Evolutionary conservation across 2,329 filamentous ascomycete species (phyloP).

Genomic region (Emergomyces africanus): DNA sequence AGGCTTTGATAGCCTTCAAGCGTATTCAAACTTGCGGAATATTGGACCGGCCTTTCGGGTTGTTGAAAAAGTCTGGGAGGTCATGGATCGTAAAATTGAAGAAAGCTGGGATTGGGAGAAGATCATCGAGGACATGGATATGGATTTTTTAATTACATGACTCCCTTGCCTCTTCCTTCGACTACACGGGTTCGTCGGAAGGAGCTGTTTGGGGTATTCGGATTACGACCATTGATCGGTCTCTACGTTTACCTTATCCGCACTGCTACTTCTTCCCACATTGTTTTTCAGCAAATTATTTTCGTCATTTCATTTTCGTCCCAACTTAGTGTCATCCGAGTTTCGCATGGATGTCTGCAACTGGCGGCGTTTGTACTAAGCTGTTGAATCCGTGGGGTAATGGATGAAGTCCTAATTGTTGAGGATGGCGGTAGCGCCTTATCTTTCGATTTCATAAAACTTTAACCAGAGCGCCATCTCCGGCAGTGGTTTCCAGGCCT

Average conservation of each 20-base stretch:
- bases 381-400: neutral
- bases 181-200: neutral
- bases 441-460: neutral
- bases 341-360: neutral
- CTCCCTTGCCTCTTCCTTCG: neutral
- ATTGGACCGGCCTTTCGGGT: slow-evolving; percentile 44
- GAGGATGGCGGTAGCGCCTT: neutral
- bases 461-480: too few species aligned
- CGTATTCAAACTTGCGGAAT: slow-evolving; percentile 45
- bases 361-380: neutral
- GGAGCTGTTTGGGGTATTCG: neutral
- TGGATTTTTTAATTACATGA: slow-evolving; percentile 50
- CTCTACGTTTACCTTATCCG: neutral
- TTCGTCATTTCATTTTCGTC: neutral
- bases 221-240: neutral
- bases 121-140: slow-evolving; percentile 44
- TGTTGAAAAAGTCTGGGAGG: slow-evolving; percentile 44
- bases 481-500: neutral
- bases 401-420: neutral
- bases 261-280: neutral
- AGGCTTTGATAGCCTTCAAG: slow-evolving; percentile 42
- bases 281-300: too few species aligned
- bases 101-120: slow-evolving; percentile 53
- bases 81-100: slow-evolving; percentile 45
- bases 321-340: neutral